A percentile compares a stretch with the other conserved stretches of the same genome.
phyloP scores from a whole-genome alignment of 2,329 filamentous ascomycete genomes.

The Fusarium liriodendri region DNA sequence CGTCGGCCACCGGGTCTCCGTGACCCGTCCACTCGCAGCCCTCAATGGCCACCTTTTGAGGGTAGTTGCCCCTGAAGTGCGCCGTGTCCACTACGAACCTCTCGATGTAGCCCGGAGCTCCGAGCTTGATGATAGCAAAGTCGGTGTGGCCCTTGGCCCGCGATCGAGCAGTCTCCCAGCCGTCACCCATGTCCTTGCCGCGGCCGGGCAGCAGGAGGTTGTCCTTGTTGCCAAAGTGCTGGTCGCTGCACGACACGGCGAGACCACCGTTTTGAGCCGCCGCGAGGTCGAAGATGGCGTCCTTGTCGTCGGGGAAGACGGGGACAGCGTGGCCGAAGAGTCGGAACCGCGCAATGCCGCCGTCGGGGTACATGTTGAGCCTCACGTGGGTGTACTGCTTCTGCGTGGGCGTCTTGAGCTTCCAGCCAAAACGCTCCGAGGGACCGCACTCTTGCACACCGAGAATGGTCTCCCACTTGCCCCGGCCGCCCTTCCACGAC shows the following conservation, averaged over 20 bases:
- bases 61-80: constrained; percentile 87
- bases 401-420: constrained; percentile 65
- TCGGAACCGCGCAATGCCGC: constrained; percentile 83
- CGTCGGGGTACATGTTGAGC: constrained; percentile 87
- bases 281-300: constrained; percentile 78
- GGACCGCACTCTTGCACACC: constrained; percentile 78
- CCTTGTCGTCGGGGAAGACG: constrained; percentile 75
- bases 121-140: constrained; percentile 83
- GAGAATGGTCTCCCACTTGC: constrained; percentile 79
- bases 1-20: constrained; percentile 66
- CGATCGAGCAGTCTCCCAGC: constrained; percentile 86
- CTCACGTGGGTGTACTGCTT: constrained; percentile 84
- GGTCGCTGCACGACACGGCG: constrained; percentile 80
- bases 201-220: constrained; percentile 83
- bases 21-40: constrained; percentile 65
- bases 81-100: constrained; percentile 82
- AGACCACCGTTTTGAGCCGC: constrained; percentile 84
- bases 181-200: constrained; percentile 87
- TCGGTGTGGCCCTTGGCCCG: constrained; percentile 78
- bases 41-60: constrained; percentile 78
- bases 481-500: constrained; percentile 68
- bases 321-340: constrained; percentile 82
- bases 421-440: constrained; percentile 79
- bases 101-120: constrained; percentile 72
- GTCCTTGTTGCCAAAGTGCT: constrained; percentile 86